phyloP scores from a whole-genome alignment of 2,329 filamentous ascomycete species.

The Leptographium wingfieldii region DNA sequence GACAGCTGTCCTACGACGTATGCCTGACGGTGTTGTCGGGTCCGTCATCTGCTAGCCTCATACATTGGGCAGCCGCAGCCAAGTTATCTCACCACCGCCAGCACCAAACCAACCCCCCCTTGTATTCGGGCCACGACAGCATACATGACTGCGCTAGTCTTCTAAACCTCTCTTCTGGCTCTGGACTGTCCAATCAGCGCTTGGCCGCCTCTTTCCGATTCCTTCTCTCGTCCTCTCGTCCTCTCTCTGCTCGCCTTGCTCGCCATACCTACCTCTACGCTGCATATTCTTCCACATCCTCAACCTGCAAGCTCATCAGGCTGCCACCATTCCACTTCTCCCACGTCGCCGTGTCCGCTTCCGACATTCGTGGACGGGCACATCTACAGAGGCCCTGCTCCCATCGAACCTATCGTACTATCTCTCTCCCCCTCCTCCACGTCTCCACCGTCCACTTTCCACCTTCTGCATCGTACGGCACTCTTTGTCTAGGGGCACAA shows the following conservation, averaged over 20 bases:
- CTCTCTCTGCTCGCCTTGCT: neutral
- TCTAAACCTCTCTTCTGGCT: neutral
- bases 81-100: neutral
- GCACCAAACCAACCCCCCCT: neutral
- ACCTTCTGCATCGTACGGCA: neutral
- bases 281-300: neutral
- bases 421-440: neutral
- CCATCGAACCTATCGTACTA: neutral
- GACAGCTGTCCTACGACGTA: neutral
- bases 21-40: neutral
- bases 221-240: neutral
- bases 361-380: neutral
- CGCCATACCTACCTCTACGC: neutral
- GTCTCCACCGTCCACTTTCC: neutral
- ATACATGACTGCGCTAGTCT: constrained; percentile 1
- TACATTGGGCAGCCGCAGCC: constrained; percentile 1
- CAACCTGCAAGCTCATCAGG: neutral
- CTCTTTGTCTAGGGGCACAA: neutral
- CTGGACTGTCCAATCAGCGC: neutral
- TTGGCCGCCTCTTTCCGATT: neutral
- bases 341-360: neutral
- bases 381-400: neutral
- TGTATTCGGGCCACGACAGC: constrained; percentile 12
- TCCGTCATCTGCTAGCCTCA: neutral
- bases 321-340: neutral